phyloP scores from a whole-genome alignment of 305 asterid genomes.

The Ruellia speciosa region DNA sequence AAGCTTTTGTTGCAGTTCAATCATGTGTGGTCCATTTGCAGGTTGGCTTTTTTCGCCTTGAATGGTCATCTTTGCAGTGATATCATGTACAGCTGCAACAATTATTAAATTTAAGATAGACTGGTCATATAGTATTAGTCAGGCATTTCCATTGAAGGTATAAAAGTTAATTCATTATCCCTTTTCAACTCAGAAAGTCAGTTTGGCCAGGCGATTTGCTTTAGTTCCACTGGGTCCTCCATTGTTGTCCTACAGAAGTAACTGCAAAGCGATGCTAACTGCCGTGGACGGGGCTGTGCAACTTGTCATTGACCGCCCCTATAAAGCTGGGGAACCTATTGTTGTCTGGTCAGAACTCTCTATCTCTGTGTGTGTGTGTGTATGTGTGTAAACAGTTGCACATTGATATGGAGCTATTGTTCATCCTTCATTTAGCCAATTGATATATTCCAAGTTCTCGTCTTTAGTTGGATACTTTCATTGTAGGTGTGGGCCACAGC shows the following conservation, averaged over 20 bases:
- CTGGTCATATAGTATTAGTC: conserved; percentile 14
- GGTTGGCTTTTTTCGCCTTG: conserved; percentile 38
- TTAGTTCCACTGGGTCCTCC: conserved; percentile 97
- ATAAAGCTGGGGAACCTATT: conserved; percentile 73
- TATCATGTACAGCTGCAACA: conserved; percentile 10
- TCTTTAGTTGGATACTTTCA: conserved; percentile 23
- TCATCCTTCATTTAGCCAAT: not conserved
- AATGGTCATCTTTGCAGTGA: conserved; percentile 8
- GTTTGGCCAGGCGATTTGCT: conserved; percentile 93
- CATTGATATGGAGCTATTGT: too few relatives aligned
- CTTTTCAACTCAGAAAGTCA: conserved; percentile 66
- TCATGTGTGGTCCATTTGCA: conserved; percentile 98
- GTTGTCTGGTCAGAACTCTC: conserved; percentile 64
- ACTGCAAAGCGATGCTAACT: conserved; percentile 92
- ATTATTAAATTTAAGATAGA: conserved; percentile 8
- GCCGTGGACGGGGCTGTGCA: conserved; percentile 78
- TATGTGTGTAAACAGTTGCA: too few relatives aligned
- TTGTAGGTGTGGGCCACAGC: conserved; percentile 95
- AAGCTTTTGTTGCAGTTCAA: conserved; percentile 98
- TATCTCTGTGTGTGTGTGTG: conserved; percentile 21
- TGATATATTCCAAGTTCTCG: not conserved
- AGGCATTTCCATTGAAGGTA: conserved; percentile 9
- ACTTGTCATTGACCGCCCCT: conserved; percentile 79
- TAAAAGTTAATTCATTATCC: conserved; percentile 13
- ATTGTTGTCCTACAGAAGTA: conserved; percentile 71